Evolutionary conservation across 805 yeast genomes (phyloP).

Genomic region (Metschnikowia similis): DNA sequence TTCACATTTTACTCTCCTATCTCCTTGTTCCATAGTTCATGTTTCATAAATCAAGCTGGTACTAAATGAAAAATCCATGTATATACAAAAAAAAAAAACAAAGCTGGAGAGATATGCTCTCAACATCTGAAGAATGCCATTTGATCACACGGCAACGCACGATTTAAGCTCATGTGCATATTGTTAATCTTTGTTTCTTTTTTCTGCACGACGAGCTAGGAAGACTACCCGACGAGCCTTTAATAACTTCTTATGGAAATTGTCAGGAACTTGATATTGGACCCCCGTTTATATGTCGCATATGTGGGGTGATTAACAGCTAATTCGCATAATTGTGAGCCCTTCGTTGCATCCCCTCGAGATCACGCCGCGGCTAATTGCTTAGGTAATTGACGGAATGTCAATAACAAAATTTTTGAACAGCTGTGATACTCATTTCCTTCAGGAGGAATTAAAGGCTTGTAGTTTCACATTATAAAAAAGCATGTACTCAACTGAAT

Average conservation of each 20-base stretch:
- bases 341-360: neutral
- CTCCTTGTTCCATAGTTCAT: too few relatives aligned
- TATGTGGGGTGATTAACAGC: neutral
- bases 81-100: neutral
- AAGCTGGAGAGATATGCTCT: neutral
- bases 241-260: neutral
- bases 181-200: neutral
- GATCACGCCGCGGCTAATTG: neutral
- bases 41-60: neutral
- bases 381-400: neutral
- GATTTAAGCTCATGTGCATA: neutral
- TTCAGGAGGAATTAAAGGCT: too few relatives aligned
- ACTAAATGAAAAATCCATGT: neutral
- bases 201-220: neutral
- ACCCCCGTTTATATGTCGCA: neutral
- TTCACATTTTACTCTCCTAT: neutral
- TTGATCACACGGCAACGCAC: slow-evolving; percentile 1
- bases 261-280: neutral
- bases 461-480: too few relatives aligned
- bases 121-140: neutral
- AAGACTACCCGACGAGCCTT: neutral
- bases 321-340: neutral
- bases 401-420: neutral
- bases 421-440: too few relatives aligned
- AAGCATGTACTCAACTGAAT: too few relatives aligned